Evolutionary conservation across 768 basidiomycete species (phyloP).

Genomic region (Lactarius evosmus): DNA sequence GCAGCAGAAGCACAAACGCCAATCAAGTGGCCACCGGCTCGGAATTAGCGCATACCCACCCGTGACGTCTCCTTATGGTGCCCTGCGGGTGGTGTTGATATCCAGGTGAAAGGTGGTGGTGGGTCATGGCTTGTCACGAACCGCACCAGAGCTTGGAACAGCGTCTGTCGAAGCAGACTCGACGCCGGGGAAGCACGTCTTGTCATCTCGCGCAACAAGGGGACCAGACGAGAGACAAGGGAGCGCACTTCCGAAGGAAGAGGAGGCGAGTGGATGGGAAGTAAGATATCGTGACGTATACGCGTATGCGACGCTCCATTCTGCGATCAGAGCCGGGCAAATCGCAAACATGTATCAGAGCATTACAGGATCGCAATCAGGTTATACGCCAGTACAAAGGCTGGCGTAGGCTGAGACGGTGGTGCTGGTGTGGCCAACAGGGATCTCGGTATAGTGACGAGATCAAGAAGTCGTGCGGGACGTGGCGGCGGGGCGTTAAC

Average conservation of each 20-base stretch:
- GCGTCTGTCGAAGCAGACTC: constrained; percentile 55
- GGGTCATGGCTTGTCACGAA: constrained; percentile 32
- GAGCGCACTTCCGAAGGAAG: constrained; percentile 44
- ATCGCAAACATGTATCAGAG: constrained; percentile 13
- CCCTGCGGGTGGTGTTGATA: constrained; percentile 26
- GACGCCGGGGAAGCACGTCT: constrained; percentile 48
- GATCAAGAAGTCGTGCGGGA: constrained; percentile 41
- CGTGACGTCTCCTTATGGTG: too few relatives aligned
- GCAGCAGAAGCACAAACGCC: constrained; percentile 51
- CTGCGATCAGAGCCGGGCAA: not conserved
- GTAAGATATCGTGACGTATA: constrained; percentile 62
- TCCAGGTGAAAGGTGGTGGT: not conserved
- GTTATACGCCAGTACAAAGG: constrained; percentile 57
- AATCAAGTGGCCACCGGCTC: too few relatives aligned
- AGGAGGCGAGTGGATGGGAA: constrained; percentile 51
- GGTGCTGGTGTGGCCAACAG: constrained; percentile 38
- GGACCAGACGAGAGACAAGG: constrained; percentile 50
- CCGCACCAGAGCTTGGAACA: constrained; percentile 61
- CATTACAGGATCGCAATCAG: constrained; percentile 65
- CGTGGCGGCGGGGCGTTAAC: constrained; percentile 10
- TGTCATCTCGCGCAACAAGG: constrained; percentile 57
- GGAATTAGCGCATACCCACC: too few relatives aligned
- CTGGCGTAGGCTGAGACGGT: constrained; percentile 31
- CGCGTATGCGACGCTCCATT: constrained; percentile 62
- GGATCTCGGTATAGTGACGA: constrained; percentile 44